These are phyloP conservation scores for Apiospora arundinis DNA, from an alignment of 2,329 filamentous ascomycete genomes.

Conservation along the genomic window DNA sequence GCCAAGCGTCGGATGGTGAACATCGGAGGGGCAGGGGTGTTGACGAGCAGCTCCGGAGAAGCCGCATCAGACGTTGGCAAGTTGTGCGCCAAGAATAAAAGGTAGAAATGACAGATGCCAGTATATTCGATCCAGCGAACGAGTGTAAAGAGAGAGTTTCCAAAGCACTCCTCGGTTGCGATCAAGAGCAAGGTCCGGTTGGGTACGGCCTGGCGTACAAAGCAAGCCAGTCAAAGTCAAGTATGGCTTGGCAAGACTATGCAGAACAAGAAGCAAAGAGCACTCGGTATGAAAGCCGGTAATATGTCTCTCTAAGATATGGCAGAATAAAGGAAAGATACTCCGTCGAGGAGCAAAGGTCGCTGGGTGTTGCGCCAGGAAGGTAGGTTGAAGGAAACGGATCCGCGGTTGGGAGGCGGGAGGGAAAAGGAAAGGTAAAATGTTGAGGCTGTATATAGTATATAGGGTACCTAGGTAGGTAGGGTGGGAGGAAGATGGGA, in stretches of 20 bases:
- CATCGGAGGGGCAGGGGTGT: slow-evolving; percentile 41
- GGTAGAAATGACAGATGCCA: not conserved
- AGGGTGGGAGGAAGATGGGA: slow-evolving; percentile 2
- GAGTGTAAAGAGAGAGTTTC: slow-evolving; percentile 11
- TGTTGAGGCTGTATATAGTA: slow-evolving; percentile 9
- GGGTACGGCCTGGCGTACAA: slow-evolving; percentile 13
- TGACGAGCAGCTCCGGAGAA: slow-evolving; percentile 10
- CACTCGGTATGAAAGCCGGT: not conserved
- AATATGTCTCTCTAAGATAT: not conserved
- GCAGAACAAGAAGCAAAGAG: not conserved
- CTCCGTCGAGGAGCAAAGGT: slow-evolving; percentile 2
- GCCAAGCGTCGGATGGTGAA: slow-evolving; percentile 54
- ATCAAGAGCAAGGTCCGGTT: not conserved
- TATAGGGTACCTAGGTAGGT: too few relatives aligned
- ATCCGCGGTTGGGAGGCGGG: slow-evolving; percentile 3
- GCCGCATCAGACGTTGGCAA: not conserved
- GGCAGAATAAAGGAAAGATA: slow-evolving; percentile 2
- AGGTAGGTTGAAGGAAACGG: not conserved
- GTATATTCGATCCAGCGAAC: slow-evolving; percentile 6
- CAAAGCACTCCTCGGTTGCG: slow-evolving; percentile 13
- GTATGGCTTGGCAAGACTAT: not conserved
- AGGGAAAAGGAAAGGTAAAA: not conserved
- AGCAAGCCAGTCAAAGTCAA: not conserved
- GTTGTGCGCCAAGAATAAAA: not conserved
- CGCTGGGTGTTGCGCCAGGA: not conserved